These are phyloP conservation scores for Syzygium grande DNA, from an alignment of 345 rosid species.

Conservation along the genomic window DNA sequence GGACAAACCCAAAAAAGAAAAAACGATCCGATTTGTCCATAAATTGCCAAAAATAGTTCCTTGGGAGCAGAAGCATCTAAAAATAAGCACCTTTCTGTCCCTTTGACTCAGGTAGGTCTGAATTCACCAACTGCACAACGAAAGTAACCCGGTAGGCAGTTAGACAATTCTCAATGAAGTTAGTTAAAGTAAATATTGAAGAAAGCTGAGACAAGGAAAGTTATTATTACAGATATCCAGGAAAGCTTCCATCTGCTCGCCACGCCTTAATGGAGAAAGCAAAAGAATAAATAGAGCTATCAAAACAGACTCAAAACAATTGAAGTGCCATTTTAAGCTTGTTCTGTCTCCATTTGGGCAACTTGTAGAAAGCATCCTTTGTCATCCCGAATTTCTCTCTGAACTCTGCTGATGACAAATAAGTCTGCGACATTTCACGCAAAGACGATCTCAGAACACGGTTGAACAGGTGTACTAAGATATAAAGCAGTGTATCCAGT, in stretches of 20 bases:
- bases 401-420: slow-evolving; percentile 64
- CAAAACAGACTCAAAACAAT: slow-evolving; percentile 43
- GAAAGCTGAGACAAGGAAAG: not conserved
- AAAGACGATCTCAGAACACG: not conserved
- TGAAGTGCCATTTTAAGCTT: slow-evolving; percentile 85
- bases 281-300: slow-evolving; percentile 13
- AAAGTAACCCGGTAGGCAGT: not conserved
- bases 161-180: not conserved
- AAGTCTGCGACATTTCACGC: slow-evolving; percentile 41
- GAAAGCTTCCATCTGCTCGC: slow-evolving; percentile 29
- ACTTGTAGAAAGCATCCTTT: slow-evolving; percentile 66
- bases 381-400: slow-evolving; percentile 89
- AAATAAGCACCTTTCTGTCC: slow-evolving; percentile 78
- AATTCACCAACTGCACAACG: slow-evolving; percentile 25
- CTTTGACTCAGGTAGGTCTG: slow-evolving; percentile 26
- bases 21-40: slow-evolving; percentile 6
- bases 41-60: slow-evolving; percentile 22
- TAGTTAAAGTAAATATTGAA: not conserved
- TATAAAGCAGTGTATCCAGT: not conserved
- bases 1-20: slow-evolving; percentile 7
- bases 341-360: slow-evolving; percentile 99
- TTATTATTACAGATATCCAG: slow-evolving; percentile 15
- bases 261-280: slow-evolving; percentile 16
- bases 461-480: not conserved
- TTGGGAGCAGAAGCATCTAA: slow-evolving; percentile 85